Conservation (phyloP, 2,329 filamentous ascomycete species). For the Exophiala bonariae region DNA sequence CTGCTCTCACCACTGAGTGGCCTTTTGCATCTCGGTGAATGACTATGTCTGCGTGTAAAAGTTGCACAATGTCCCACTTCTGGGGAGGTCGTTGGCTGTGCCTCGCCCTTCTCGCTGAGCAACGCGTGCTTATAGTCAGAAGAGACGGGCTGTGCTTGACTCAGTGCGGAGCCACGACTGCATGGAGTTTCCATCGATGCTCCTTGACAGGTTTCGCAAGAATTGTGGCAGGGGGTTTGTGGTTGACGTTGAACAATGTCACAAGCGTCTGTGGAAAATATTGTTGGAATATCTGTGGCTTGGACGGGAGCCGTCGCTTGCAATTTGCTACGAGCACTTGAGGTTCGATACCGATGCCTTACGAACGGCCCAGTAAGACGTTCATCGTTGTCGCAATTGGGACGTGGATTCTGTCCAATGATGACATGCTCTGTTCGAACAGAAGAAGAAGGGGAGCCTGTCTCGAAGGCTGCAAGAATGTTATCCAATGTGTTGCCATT, state of each 20-base stretch:
- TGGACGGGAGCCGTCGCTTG: not conserved
- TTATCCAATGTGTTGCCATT: conserved; percentile 18
- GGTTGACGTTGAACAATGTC: not conserved
- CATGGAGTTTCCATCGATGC: not conserved
- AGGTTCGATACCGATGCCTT: conserved; percentile 7
- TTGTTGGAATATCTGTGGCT: not conserved
- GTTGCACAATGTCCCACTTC: conserved; percentile 17
- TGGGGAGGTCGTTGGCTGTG: not conserved
- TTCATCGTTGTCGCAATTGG: not conserved
- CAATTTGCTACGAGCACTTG: conserved; percentile 5
- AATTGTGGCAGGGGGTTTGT: not conserved
- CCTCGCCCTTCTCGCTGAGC: not conserved
- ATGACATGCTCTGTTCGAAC: not conserved
- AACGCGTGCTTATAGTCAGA: not conserved
- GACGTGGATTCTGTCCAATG: not conserved
- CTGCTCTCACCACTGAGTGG: conserved; percentile 9
- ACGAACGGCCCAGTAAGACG: not conserved
- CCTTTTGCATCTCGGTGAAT: conserved; percentile 7
- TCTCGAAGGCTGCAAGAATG: conserved; percentile 19
- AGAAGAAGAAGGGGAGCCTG: not conserved
- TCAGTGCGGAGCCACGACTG: not conserved
- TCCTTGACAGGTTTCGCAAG: not conserved
- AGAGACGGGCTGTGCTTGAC: not conserved
- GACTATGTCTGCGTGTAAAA: conserved; percentile 18
- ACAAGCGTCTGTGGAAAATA: not conserved